phyloP scores from a whole-genome alignment of 73 alveolate genomes.

The Paramecium octaurelia region DNA sequence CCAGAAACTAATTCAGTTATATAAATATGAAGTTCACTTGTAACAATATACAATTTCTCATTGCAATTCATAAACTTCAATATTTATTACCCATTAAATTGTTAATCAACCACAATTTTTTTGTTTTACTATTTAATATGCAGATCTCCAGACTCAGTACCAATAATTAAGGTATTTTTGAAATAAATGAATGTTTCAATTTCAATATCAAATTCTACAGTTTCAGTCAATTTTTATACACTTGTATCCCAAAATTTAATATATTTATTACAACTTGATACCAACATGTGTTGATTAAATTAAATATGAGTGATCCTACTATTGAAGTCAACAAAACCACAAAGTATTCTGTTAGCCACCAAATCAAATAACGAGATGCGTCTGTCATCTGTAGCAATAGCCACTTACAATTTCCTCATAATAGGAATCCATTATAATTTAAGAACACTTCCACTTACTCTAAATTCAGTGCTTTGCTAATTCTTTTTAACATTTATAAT shows the following conservation, averaged over 20 bases:
- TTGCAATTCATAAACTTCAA: background rate
- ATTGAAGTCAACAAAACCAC: background rate
- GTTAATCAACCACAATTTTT: background rate
- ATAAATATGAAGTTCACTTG: slow-evolving; percentile 50
- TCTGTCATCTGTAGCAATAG: slow-evolving; percentile 39
- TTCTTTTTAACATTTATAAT: slow-evolving; percentile 7
- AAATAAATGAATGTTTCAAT: background rate
- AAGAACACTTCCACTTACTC: slow-evolving; percentile 32
- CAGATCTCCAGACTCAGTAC: slow-evolving; percentile 43
- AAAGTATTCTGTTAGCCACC: slow-evolving; percentile 15
- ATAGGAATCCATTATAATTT: slow-evolving; percentile 39
- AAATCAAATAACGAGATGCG: slow-evolving; percentile 20
- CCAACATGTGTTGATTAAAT: background rate
- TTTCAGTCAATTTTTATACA: background rate
- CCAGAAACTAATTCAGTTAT: background rate
- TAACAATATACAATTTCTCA: slow-evolving; percentile 37
- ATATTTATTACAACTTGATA: background rate
- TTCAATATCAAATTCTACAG: background rate
- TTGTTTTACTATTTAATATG: slow-evolving; percentile 13
- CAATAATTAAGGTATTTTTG: slow-evolving; percentile 10
- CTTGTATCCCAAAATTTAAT: slow-evolving; percentile 39
- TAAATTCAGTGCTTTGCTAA: background rate
- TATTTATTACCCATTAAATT: background rate
- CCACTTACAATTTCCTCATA: slow-evolving; percentile 28
- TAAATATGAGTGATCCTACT: background rate